These are phyloP conservation scores for Mycena rosella DNA, from an alignment of 768 basidiomycete genomes.

Conservation along the genomic window DNA sequence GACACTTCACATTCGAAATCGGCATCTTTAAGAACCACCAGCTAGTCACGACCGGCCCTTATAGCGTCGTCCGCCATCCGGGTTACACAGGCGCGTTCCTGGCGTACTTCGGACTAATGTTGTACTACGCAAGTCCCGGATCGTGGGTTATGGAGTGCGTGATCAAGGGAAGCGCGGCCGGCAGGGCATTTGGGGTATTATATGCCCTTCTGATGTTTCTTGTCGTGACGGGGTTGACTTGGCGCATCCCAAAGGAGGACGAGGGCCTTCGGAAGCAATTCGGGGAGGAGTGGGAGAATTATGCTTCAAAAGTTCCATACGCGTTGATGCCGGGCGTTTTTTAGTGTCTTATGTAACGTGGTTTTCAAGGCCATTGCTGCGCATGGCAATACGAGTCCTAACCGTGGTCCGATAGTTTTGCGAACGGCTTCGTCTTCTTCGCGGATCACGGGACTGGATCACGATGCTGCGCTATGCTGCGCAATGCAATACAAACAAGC, in stretches of 20 bases:
- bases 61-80: constrained; percentile 44
- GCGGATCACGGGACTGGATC: too few relatives aligned
- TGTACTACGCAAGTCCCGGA: constrained; percentile 20
- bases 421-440: too few relatives aligned
- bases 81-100: constrained; percentile 39
- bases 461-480: too few relatives aligned
- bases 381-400: too few relatives aligned
- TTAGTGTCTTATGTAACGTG: too few relatives aligned
- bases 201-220: constrained; percentile 7
- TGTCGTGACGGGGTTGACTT: constrained; percentile 17
- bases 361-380: too few relatives aligned
- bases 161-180: constrained; percentile 13
- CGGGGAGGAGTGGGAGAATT: constrained; percentile 20
- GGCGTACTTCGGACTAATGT: constrained; percentile 14
- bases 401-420: too few relatives aligned
- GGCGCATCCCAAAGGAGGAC: constrained; percentile 26
- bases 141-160: constrained; percentile 32
- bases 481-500: too few relatives aligned
- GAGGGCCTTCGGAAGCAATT: constrained; percentile 9
- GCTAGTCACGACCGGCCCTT: constrained; percentile 45
- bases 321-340: constrained; percentile 19
- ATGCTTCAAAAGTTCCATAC: constrained; percentile 10
- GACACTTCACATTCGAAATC: constrained; percentile 46
- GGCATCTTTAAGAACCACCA: constrained; percentile 40
- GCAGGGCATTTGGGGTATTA: neutral